phyloP scores from a whole-genome alignment of 2,329 filamentous ascomycete genomes.

The Diaporthe humulicola region DNA sequence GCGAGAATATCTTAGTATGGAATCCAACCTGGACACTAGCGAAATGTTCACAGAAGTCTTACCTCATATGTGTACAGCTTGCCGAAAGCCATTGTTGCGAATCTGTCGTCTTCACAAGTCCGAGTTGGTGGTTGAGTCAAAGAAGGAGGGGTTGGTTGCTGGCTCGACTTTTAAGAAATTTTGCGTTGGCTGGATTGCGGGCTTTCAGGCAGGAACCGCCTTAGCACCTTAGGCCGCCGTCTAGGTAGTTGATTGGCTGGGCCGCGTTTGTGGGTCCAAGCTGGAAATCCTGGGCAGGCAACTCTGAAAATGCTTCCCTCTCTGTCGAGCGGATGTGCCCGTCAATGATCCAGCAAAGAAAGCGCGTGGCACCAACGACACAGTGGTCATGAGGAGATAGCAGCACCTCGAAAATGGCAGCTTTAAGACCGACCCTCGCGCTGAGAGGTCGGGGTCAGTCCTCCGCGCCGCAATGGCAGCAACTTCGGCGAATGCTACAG shows the following conservation, averaged over 20 bases:
- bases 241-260: conserved; percentile 12
- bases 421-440: conserved; percentile 38
- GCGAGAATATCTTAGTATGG: conserved; percentile 38
- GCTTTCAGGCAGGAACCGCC: conserved; percentile 24
- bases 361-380: conserved; percentile 31
- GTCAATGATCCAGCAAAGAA: conserved; percentile 7
- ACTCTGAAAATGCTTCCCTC: conserved; percentile 35
- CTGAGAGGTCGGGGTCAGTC: conserved; percentile 38
- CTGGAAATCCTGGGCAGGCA: conserved; percentile 1
- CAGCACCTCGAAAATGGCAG: conserved; percentile 38
- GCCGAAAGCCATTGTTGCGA: conserved; percentile 90
- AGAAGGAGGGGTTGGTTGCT: conserved; percentile 31
- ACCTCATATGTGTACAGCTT: conserved; percentile 94
- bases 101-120: conserved; percentile 42
- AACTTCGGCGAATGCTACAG: conserved; percentile 38
- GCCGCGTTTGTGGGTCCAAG: not conserved
- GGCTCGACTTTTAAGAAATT: conserved; percentile 21
- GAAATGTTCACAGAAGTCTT: conserved; percentile 48
- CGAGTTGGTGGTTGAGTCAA: conserved; percentile 43
- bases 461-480: conserved; percentile 41
- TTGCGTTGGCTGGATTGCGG: conserved; percentile 3
- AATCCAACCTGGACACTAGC: not conserved
- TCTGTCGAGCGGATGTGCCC: conserved; percentile 27
- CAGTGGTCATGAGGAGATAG: conserved; percentile 39
- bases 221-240: not conserved